Evolutionary conservation across 768 basidiomycete species (phyloP), one percentile per base, ranked within the genome.

Genomic region (Leccinellum rugosiceps): DNA sequence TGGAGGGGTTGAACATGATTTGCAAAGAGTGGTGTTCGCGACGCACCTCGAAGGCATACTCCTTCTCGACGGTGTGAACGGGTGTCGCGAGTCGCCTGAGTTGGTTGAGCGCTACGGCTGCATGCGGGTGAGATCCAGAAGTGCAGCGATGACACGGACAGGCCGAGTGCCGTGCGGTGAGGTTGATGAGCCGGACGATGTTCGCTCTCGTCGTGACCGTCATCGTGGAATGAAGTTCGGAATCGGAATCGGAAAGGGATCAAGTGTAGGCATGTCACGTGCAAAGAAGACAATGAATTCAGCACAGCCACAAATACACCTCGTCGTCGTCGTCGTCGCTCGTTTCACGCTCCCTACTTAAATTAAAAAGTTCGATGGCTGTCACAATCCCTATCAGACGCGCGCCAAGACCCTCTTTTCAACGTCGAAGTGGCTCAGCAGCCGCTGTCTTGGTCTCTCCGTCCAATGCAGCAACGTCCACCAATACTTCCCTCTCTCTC

Each of bases 31-130:
- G 25, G 49, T 3, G 25, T 6, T 25, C 19, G 34, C 6, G 2
- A 59, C 73, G 59, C 66, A 83, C 88, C 81, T 96, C 94, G 67
- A 95, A 96, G 0, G 94, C 94, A 68, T 95, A 95, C 73, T 96
- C 94, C 71, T 88, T 93, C 76, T 91, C 77, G 4, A 85, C 75
- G 1, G 71, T 64, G 31, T 88, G 80, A 6, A 90, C 84, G 34
- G 93, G 93, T 0, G 88, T 88, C 13, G 92, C 92, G 56, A 89
- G 83, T 68, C 76, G 84, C 61, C 92, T 77, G 60, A 91, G 72
- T 68, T 89, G 86, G 58, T 75, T 82, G 52, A 86, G 65, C 30
- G 83, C 79, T 0, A 78, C 63, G 51, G 78, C 75, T n/a, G 66
- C 69, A 56, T 77, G 78, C 46, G 58, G 31, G 53, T 74, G 77